These are phyloP conservation scores for Pterulicium gracile DNA, from an alignment of 1,284 basidiomycete species.

Conservation along the genomic window DNA sequence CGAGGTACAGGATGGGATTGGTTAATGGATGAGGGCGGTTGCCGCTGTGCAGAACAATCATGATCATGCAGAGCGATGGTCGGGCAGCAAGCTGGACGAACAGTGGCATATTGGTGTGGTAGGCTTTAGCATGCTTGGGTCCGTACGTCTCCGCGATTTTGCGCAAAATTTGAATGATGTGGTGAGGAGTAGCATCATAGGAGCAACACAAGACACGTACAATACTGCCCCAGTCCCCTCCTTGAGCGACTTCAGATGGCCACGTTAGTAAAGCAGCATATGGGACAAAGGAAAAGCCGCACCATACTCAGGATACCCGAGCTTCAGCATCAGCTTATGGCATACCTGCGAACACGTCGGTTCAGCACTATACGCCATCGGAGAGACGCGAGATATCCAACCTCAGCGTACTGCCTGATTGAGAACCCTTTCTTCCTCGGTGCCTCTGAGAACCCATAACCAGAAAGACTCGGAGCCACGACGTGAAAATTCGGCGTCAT, in stretches of 20 bases:
- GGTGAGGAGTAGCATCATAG: conserved; percentile 11
- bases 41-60: conserved; percentile 4
- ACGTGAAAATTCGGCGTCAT: no score
- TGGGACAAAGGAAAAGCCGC: conserved; percentile 6
- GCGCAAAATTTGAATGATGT: conserved; percentile 18
- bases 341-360: no score
- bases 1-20: not conserved
- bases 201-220: conserved; percentile 21
- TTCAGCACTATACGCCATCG: no score
- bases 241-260: conserved; percentile 31
- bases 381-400: no score
- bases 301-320: conserved; percentile 46
- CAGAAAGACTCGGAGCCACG: conserved; percentile 41
- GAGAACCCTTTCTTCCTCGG: conserved; percentile 22
- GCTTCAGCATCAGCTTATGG: conserved; percentile 39
- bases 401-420: conserved; percentile 30
- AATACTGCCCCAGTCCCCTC: conserved; percentile 39
- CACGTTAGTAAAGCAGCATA: not conserved
- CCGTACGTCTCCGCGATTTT: conserved; percentile 24
- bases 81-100: conserved; percentile 7
- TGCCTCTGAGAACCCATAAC: conserved; percentile 42
- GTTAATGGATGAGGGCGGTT: not conserved
- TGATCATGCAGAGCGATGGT: no score
- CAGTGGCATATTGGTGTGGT: conserved; percentile 28
- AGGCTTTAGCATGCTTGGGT: conserved; percentile 24